Percentiles rank a stretch among this genome's conserved stretches.
These are phyloP conservation scores for Entomortierella parvispora DNA, from an alignment of 192 early-diverging fungal species.

Conservation along the genomic window DNA sequence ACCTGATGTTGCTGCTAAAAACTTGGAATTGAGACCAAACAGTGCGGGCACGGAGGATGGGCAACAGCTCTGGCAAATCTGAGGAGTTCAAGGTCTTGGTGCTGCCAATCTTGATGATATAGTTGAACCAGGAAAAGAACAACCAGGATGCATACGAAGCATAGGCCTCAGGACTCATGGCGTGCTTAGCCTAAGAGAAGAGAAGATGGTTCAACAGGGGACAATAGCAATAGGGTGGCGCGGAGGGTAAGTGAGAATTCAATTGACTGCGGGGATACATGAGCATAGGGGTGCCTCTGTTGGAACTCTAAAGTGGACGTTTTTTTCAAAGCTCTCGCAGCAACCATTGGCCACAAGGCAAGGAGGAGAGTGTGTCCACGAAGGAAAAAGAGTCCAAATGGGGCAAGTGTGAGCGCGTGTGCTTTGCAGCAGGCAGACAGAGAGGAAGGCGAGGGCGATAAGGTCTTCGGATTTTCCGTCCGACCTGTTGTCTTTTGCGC, in stretches of 20 bases:
- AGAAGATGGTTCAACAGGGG: background rate
- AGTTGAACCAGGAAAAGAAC: conserved; percentile 53
- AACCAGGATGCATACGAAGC: conserved; percentile 51
- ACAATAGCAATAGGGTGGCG: background rate
- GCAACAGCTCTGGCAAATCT: conserved; percentile 53
- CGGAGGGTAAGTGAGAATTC: background rate
- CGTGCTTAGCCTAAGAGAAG: conserved; percentile 28
- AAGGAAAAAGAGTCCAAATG: too few relatives aligned
- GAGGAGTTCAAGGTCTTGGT: conserved; percentile 50
- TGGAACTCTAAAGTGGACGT: too few relatives aligned
- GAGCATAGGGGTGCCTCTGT: too few relatives aligned
- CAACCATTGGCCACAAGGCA: background rate
- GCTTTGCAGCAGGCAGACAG: too few relatives aligned
- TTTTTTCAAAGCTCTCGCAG: background rate
- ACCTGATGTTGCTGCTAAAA: conserved; percentile 11
- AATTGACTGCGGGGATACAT: too few relatives aligned
- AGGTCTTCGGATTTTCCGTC: too few relatives aligned
- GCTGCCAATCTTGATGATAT: conserved; percentile 40
- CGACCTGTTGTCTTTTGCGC: too few relatives aligned
- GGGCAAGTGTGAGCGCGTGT: too few relatives aligned
- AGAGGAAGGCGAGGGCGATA: too few relatives aligned
- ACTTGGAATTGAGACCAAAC: conserved; percentile 53
- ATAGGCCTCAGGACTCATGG: conserved; percentile 35
- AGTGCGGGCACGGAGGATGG: conserved; percentile 34
- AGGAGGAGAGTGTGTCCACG: too few relatives aligned